Evolutionary conservation across 345 rosid genomes (phyloP).

Genomic region (Geranium rotundifolium): DNA sequence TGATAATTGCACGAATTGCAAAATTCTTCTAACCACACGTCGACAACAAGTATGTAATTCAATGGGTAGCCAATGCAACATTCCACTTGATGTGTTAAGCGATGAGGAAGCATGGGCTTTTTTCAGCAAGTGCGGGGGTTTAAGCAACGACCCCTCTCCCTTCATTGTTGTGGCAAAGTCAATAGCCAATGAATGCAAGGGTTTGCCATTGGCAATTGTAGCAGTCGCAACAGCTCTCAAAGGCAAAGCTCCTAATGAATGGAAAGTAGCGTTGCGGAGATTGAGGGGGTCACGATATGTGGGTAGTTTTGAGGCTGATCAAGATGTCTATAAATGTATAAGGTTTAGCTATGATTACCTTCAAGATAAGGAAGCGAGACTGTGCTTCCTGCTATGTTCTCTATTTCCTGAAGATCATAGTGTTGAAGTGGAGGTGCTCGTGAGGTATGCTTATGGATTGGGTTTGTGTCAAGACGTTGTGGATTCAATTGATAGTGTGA

Average conservation of each 20-base stretch:
- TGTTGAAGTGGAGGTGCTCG: too few relatives aligned
- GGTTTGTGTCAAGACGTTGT: too few relatives aligned
- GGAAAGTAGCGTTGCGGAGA: neutral
- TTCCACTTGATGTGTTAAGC: too few relatives aligned
- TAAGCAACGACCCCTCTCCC: neutral
- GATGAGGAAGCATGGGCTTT: too few relatives aligned
- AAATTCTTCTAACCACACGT: too few relatives aligned
- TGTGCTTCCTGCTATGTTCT: conserved; percentile 5
- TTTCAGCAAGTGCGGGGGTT: too few relatives aligned
- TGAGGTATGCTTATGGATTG: too few relatives aligned
- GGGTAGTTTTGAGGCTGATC: neutral
- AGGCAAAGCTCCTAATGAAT: neutral
- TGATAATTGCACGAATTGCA: too few relatives aligned
- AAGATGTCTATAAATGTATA: neutral
- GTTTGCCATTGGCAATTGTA: conserved; percentile 11
- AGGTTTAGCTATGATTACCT: conserved; percentile 7
- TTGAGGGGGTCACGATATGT: neutral
- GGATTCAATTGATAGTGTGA: too few relatives aligned
- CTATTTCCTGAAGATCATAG: conserved; percentile 7
- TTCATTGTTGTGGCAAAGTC: neutral
- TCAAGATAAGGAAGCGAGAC: neutral
- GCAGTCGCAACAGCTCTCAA: conserved; percentile 4
- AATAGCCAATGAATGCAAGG: conserved; percentile 6
- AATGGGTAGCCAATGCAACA: too few relatives aligned
- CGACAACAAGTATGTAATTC: too few relatives aligned